These are phyloP conservation scores for Pseudopyricularia javanii DNA, from an alignment of 2,329 filamentous ascomycete species.

Conservation along the genomic window DNA sequence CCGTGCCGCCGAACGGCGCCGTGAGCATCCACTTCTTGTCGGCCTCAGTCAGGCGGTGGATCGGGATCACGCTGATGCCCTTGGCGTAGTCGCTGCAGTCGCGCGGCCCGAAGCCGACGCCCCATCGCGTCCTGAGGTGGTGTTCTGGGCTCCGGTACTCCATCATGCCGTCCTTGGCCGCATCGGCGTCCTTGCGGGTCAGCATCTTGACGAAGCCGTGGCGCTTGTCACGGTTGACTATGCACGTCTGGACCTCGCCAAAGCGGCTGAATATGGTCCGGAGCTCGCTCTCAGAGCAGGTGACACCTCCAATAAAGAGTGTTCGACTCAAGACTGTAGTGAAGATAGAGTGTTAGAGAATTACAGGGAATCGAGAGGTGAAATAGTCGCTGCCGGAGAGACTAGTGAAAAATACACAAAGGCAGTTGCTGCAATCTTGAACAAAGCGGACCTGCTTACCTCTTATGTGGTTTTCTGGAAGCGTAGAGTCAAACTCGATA, in stretches of 20 bases:
- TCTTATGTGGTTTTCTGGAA: conserved; percentile 73
- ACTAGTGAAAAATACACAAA: not conserved
- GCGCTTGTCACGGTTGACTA: conserved; percentile 94
- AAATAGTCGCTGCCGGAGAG: not conserved
- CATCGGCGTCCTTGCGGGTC: conserved; percentile 71
- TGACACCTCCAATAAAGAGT: conserved; percentile 92
- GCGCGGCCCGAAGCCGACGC: conserved; percentile 89
- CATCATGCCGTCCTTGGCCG: conserved; percentile 81
- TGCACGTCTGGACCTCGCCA: conserved; percentile 89
- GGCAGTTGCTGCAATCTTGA: not conserved
- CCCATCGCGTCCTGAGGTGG: conserved; percentile 83
- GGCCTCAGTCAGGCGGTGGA: conserved; percentile 84
- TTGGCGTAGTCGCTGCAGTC: conserved; percentile 95
- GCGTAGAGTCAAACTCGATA: conserved; percentile 63
- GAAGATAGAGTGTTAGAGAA: not conserved
- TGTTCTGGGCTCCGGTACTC: conserved; percentile 59
- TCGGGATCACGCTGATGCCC: conserved; percentile 84
- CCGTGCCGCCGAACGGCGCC: conserved; percentile 86
- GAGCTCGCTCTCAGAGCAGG: conserved; percentile 70
- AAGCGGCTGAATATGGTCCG: conserved; percentile 68
- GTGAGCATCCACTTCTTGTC: conserved; percentile 96
- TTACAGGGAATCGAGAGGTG: not conserved
- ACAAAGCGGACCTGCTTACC: not conserved
- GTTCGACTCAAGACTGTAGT: conserved; percentile 70
- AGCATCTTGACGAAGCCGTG: conserved; percentile 99